Evolutionary conservation across 2,329 filamentous ascomycete species (phyloP).

Genomic region (Capronia americana): DNA sequence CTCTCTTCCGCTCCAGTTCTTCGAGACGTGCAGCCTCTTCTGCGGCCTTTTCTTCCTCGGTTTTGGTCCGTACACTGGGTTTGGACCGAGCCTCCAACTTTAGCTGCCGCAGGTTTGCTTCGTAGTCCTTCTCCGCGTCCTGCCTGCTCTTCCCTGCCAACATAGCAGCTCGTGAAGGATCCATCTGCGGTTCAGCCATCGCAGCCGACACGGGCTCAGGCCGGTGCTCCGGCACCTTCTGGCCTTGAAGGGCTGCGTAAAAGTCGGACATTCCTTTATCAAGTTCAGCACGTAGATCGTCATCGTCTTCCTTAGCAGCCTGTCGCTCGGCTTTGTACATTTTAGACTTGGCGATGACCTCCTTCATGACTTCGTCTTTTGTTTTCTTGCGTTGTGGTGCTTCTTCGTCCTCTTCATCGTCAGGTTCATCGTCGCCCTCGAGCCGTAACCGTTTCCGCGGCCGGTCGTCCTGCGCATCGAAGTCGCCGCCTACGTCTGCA

Average conservation of each 20-base stretch:
- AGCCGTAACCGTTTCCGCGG: conserved; percentile 59
- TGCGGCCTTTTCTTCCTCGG: conserved; percentile 80
- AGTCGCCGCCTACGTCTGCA: conserved; percentile 51
- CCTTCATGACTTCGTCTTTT: conserved; percentile 97
- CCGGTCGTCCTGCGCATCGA: conserved; percentile 47
- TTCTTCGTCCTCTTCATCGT: conserved; percentile 51
- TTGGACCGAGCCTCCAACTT: conserved; percentile 83
- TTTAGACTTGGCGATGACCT: conserved; percentile 97
- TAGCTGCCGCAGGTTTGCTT: conserved; percentile 79
- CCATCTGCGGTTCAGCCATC: conserved; percentile 59
- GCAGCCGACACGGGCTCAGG: conserved; percentile 54
- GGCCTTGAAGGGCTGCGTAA: conserved; percentile 70
- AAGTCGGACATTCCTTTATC: conserved; percentile 83
- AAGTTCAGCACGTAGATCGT: conserved; percentile 81
- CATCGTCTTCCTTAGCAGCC: conserved; percentile 88
- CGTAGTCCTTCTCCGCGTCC: conserved; percentile 84
- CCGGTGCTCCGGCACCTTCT: conserved; percentile 61
- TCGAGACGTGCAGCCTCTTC: conserved; percentile 79
- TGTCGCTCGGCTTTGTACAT: conserved; percentile 93
- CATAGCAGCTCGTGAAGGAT: conserved; percentile 68
- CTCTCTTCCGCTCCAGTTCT: conserved; percentile 80
- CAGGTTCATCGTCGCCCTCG: conserved; percentile 53
- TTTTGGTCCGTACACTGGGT: conserved; percentile 87
- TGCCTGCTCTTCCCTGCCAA: conserved; percentile 67
- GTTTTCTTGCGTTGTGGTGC: conserved; percentile 86